Evolutionary conservation across 2,329 filamentous ascomycete genomes (phyloP), one percentile per base, ranked within the genome.

Genomic region (Tolypocladium ovalisporum): DNA sequence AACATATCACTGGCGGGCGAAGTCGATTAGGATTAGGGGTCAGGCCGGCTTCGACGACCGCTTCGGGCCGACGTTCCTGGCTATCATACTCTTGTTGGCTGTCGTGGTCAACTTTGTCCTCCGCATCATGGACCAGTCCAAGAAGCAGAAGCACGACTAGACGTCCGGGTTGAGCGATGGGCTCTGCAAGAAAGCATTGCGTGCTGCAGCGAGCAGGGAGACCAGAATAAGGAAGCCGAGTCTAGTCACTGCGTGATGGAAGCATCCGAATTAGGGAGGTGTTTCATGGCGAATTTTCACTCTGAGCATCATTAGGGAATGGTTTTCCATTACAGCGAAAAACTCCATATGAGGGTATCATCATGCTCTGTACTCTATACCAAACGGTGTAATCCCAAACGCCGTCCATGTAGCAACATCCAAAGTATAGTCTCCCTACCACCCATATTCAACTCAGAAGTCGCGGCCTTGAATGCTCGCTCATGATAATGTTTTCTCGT

Each of bases 41-140:
- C 92, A 97, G 78, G 90, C 90, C 56, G 94, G 94, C 27, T 97
- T 99, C 70, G 94, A 99, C 71, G 94, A 99, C 77, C 84, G 92
- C 47, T 92, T 96, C 67, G 94, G 94, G 9, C 94, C 94, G 6
- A 97, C 92, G 0, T 83, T 97, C 55, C 74, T 99, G 72, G 90
- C 93, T 54, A 81, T 97, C 66, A 88, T 93, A 56, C 76, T 99
- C 63, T 76, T 97, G 66, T 80, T 89, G 53, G 94, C 93, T 17
- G 90, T 99, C n/a, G 79, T 97, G 56, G 89, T 97, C 68, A 99
- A 99, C 78, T 97, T 99, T 71, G 86, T 96, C 40, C 76, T 99
- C 69, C 82, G 91, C 62, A 85, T 91, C 57, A 72, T 65, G 60
- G 72, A 74, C 44, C 68, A 70, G 58, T 70, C 71, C 49, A 73